Evolutionary conservation across 495 filamentous ascomycete genomes (phyloP).

Genomic region (Daldinia caldariorum): DNA sequence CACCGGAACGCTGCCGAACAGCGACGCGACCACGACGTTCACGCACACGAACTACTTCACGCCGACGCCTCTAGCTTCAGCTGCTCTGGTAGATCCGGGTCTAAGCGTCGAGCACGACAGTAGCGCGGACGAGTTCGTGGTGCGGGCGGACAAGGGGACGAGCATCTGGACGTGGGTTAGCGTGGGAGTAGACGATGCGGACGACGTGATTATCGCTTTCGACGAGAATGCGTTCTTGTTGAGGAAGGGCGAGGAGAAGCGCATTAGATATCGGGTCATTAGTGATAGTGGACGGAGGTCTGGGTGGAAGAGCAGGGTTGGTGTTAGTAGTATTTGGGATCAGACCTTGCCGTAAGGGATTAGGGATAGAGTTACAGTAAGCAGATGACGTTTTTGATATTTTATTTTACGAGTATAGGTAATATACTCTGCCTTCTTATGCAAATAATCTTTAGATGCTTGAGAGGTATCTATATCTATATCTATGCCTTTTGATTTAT

Average conservation of each 20-base stretch:
- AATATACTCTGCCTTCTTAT: background rate
- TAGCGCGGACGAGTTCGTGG: conserved; percentile 58
- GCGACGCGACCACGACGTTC: conserved; percentile 58
- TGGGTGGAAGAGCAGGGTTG: conserved; percentile 64
- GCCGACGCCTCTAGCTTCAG: conserved; percentile 61
- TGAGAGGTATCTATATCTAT: no score
- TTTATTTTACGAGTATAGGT: background rate
- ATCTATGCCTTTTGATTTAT: no score
- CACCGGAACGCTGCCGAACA: conserved; percentile 64
- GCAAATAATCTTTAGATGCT: background rate
- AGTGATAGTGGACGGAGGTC: conserved; percentile 54
- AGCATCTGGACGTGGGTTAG: conserved; percentile 76
- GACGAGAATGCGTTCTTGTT: conserved; percentile 70
- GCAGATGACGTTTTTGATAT: no score
- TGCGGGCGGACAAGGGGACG: conserved; percentile 65
- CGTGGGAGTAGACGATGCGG: conserved; percentile 53
- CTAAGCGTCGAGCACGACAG: conserved; percentile 58
- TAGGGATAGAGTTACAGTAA: background rate
- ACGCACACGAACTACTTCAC: conserved; percentile 68
- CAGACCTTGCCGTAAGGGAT: conserved; percentile 55
- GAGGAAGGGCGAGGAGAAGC: conserved; percentile 61
- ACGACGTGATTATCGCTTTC: conserved; percentile 67
- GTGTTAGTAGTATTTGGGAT: conserved; percentile 72
- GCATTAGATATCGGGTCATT: conserved; percentile 59
- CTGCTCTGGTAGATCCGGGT: conserved; percentile 65